These are phyloP conservation scores for Mycena galopus DNA, from an alignment of 768 basidiomycete genomes.

Conservation along the genomic window DNA sequence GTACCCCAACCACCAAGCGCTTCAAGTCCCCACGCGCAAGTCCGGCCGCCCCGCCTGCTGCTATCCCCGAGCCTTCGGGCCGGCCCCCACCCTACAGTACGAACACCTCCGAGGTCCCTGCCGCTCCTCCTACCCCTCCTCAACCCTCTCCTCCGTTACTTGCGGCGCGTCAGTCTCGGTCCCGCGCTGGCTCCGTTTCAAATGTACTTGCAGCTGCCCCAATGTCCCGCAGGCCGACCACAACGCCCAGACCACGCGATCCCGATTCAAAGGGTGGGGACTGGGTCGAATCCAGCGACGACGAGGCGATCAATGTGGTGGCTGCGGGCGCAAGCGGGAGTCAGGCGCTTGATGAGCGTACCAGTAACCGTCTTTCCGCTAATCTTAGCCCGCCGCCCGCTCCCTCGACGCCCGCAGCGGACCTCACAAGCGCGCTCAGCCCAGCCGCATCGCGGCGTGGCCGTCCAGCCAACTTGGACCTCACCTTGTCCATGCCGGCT, in stretches of 20 bases:
- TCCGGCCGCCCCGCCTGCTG: constrained; percentile 29
- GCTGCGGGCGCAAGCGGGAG: constrained; percentile 87
- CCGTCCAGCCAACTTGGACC: constrained; percentile 79
- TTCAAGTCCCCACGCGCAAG: constrained; percentile 44
- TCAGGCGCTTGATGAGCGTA: constrained; percentile 86
- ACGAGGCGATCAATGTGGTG: constrained; percentile 87
- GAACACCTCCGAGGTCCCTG: constrained; percentile 36
- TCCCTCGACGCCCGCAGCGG: constrained; percentile 40
- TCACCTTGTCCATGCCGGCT: constrained; percentile 56
- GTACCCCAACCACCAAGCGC: constrained; percentile 48
- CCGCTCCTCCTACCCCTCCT: constrained; percentile 40
- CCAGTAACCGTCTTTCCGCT: constrained; percentile 67
- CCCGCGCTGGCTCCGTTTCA: constrained; percentile 68
- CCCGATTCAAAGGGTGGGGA: constrained; percentile 68
- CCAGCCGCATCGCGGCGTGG: constrained; percentile 56
- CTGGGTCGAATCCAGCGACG: constrained; percentile 87
- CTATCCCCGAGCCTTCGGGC: constrained; percentile 54
- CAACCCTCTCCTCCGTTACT: constrained; percentile 49
- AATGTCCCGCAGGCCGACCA: constrained; percentile 50
- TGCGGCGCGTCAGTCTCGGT: constrained; percentile 54
- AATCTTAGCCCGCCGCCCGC: constrained; percentile 45
- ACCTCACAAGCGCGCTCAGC: constrained; percentile 24
- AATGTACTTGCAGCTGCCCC: constrained; percentile 69
- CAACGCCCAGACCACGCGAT: constrained; percentile 51
- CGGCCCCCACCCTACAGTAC: constrained; percentile 79